These are phyloP conservation scores for Phaffomyces thermotolerans DNA, from an alignment of 805 yeast genomes.

Conservation along the genomic window DNA sequence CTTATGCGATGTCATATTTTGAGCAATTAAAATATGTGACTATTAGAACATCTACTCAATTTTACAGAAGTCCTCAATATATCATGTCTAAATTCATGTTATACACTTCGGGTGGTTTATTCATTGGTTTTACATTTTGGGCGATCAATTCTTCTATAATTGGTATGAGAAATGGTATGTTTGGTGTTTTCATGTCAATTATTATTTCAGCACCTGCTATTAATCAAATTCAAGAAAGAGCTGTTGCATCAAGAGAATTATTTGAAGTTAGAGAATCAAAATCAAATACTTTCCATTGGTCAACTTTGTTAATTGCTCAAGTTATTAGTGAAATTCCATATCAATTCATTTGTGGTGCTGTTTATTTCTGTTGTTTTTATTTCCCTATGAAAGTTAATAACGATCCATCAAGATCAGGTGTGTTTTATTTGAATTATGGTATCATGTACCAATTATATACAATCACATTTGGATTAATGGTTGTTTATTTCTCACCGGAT, in stretches of 20 bases:
- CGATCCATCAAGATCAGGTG: constrained; percentile 41
- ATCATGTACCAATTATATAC: constrained; percentile 38
- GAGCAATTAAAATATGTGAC: constrained; percentile 37
- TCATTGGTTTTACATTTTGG: constrained; percentile 72
- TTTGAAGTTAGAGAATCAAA: constrained; percentile 67
- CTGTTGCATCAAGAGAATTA: constrained; percentile 51
- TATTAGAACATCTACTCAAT: constrained; percentile 35
- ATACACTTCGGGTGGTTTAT: constrained; percentile 48
- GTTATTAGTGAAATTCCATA: constrained; percentile 56
- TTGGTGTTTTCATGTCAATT: constrained; percentile 53
- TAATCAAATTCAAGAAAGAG: constrained; percentile 59
- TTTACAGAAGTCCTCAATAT: constrained; percentile 58
- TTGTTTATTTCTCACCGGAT: constrained; percentile 57
- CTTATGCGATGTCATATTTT: constrained; percentile 34
- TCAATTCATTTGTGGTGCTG: constrained; percentile 39
- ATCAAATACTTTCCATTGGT: constrained; percentile 72
- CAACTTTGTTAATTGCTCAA: constrained; percentile 48
- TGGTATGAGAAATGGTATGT: constrained; percentile 58
- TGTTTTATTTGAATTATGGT: constrained; percentile 38
- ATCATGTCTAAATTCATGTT: constrained; percentile 52
- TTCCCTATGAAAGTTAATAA: constrained; percentile 39
- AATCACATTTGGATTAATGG: constrained; percentile 41
- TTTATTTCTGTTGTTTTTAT: constrained; percentile 48
- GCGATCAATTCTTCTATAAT: constrained; percentile 43
- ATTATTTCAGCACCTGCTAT: constrained; percentile 51